These are phyloP conservation scores for Lepidium didymum DNA, from an alignment of 345 rosid genomes.

Conservation along the genomic window DNA sequence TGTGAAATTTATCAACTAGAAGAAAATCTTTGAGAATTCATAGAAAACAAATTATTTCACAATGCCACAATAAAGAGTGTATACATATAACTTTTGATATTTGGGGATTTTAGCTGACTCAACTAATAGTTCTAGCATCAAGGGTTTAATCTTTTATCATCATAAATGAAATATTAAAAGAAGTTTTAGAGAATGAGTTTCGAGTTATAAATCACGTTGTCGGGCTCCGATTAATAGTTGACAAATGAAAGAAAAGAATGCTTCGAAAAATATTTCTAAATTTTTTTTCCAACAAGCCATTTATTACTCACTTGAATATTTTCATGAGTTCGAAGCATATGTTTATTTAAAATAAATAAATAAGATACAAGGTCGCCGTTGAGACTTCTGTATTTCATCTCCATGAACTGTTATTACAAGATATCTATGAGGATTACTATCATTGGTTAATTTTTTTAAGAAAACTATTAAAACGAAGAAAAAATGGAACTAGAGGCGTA, in stretches of 20 bases:
- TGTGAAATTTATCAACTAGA: too few species aligned
- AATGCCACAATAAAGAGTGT: too few species aligned
- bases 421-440: not conserved
- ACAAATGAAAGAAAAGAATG: too few species aligned
- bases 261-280: not conserved
- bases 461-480: not conserved
- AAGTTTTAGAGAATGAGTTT: too few species aligned
- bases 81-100: not conserved
- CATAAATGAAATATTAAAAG: too few species aligned
- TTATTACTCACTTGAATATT: not conserved
- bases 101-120: too few species aligned
- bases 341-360: not conserved
- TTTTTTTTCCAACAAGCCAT: not conserved
- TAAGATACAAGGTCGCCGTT: not conserved
- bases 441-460: not conserved
- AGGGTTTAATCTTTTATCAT: too few species aligned
- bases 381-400: slow-evolving; percentile 3
- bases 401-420: not conserved
- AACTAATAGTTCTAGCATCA: too few species aligned
- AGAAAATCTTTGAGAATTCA: not conserved
- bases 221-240: too few species aligned
- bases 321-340: not conserved
- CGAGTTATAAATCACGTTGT: too few species aligned
- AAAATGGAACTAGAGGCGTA: slow-evolving; percentile 17
- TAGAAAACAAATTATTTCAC: not conserved